Conservation (phyloP, 2,329 filamentous ascomycete genomes). For the Hypoxylon sp. region DNA sequence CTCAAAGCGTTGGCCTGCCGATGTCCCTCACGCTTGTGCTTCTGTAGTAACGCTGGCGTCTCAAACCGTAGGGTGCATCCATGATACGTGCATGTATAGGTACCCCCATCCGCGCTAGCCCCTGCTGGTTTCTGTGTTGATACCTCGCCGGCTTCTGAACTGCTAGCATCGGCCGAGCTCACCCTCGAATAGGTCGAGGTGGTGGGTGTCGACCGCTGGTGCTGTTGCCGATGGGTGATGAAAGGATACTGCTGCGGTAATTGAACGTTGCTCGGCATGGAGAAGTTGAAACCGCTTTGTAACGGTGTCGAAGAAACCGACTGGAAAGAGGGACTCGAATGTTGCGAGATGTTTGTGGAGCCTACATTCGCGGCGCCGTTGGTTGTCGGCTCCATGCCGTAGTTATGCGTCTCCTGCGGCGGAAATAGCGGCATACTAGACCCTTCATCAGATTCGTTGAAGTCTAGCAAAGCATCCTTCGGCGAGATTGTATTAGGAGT, state of each 20-base stretch:
- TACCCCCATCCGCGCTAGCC: constrained; percentile 81
- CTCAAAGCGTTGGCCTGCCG: constrained; percentile 74
- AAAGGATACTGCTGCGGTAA: constrained; percentile 50
- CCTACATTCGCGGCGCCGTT: constrained; percentile 40
- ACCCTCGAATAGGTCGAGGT: constrained; percentile 56
- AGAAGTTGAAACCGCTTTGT: constrained; percentile 51
- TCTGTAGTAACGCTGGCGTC: constrained; percentile 86
- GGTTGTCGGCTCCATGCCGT: constrained; percentile 52
- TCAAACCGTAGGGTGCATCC: constrained; percentile 91
- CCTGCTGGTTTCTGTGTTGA: constrained; percentile 67
- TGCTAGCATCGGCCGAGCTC: constrained; percentile 59
- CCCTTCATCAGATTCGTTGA: constrained; percentile 79
- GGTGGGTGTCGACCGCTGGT: constrained; percentile 54
- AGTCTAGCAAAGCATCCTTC: constrained; percentile 90
- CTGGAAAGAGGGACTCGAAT: constrained; percentile 48
- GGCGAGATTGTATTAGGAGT: constrained; percentile 91
- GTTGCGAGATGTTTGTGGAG: constrained; percentile 41
- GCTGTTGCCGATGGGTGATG: constrained; percentile 54
- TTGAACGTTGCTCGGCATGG: constrained; percentile 56
- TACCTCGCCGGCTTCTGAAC: constrained; percentile 51
- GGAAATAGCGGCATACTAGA: constrained; percentile 80
- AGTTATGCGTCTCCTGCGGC: constrained; percentile 63
- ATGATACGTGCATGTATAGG: constrained; percentile 96
- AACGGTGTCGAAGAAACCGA: constrained; percentile 48
- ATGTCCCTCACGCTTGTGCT: constrained; percentile 95